Conservation (phyloP, 768 basidiomycete genomes). For the Amanita fuliginea region DNA sequence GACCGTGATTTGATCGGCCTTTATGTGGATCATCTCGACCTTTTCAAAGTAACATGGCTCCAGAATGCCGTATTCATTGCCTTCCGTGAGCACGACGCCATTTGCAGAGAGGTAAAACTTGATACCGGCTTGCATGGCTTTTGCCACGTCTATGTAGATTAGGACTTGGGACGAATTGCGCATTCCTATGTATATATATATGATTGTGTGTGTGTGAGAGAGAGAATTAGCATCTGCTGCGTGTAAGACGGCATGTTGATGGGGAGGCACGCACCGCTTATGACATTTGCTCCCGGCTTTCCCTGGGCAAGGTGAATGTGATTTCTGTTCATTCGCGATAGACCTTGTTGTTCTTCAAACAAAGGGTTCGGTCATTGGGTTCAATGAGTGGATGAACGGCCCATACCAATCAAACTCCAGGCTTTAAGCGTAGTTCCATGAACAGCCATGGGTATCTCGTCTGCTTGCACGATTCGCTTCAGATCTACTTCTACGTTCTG, state of each 20-base stretch:
- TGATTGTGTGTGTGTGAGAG: no score
- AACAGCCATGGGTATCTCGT: constrained; percentile 70
- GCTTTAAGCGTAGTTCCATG: constrained; percentile 67
- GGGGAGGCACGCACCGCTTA: constrained; percentile 50
- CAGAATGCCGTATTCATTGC: constrained; percentile 17
- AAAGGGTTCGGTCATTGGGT: neutral
- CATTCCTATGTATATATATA: constrained; percentile 46
- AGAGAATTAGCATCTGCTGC: neutral
- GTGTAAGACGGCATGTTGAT: neutral
- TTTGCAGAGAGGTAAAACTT: constrained; percentile 75
- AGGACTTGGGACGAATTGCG: constrained; percentile 66
- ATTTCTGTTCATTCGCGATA: constrained; percentile 80
- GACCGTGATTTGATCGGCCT: neutral
- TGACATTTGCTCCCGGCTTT: constrained; percentile 44
- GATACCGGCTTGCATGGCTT: constrained; percentile 57
- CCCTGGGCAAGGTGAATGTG: constrained; percentile 91
- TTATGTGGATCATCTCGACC: neutral
- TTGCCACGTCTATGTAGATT: constrained; percentile 70
- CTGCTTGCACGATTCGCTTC: constrained; percentile 38
- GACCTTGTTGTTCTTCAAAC: constrained; percentile 46
- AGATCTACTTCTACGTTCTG: constrained; percentile 66
- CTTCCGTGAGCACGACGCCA: constrained; percentile 81
- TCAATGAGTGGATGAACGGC: no score
- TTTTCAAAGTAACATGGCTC: constrained; percentile 1
- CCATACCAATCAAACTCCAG: constrained; percentile 63